A percentile compares a stretch with the other conserved stretches of the same genome.
These are phyloP conservation scores for Chloranthus sessilifolius DNA, from an alignment of 164 flowering plant species.

Conservation along the genomic window DNA sequence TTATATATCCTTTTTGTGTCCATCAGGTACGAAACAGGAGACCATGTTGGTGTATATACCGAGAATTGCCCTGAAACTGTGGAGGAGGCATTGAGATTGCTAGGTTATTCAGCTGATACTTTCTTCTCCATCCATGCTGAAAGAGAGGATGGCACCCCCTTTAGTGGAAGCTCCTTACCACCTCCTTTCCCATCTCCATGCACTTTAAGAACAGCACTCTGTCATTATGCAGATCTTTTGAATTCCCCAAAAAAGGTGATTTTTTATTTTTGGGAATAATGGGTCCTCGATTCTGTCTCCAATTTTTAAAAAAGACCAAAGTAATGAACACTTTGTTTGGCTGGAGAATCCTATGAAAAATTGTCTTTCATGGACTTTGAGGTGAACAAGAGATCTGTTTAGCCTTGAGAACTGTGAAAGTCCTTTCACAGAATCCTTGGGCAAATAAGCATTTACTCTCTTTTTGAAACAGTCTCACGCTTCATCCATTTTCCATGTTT, in stretches of 20 bases:
- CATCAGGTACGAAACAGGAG: slow-evolving; percentile 94
- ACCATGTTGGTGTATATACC: slow-evolving; percentile 93
- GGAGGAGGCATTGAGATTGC: slow-evolving; percentile 69
- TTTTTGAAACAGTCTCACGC: no score
- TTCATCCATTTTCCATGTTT: not conserved
- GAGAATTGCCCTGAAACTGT: slow-evolving; percentile 67
- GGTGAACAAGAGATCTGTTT: no score
- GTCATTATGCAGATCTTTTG: slow-evolving; percentile 79
- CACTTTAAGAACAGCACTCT: slow-evolving; percentile 71
- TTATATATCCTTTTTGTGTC: slow-evolving; percentile 1
- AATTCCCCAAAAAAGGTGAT: slow-evolving; percentile 93
- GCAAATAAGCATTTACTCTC: no score
- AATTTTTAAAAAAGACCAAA: no score
- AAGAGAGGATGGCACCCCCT: slow-evolving; percentile 86
- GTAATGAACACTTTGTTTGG: no score
- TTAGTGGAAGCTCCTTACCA: slow-evolving; percentile 70
- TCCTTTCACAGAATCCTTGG: no score
- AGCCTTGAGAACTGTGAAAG: no score
- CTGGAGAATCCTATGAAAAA: no score
- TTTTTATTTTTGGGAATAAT: not conserved
- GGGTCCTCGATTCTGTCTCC: no score
- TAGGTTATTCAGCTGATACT: slow-evolving; percentile 58
- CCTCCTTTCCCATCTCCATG: slow-evolving; percentile 92
- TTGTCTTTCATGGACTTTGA: no score
- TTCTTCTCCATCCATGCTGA: slow-evolving; percentile 77